Conservation (phyloP, 345 rosid genomes). For the Dimocarpus longan region DNA sequence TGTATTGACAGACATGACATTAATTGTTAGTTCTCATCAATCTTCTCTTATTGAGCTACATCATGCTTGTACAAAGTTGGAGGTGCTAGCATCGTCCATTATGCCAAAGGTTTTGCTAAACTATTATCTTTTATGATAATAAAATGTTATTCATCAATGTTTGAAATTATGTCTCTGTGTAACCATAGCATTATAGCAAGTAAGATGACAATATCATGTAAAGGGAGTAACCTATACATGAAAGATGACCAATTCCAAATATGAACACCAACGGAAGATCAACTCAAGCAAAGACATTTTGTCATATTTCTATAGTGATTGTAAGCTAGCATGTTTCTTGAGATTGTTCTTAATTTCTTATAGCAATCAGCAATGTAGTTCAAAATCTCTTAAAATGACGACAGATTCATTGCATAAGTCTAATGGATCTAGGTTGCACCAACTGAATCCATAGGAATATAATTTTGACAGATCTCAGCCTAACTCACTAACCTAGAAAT, state of each 20-base stretch:
- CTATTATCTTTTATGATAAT: not conserved
- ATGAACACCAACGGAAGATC: not conserved
- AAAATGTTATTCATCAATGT: not conserved
- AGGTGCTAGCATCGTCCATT: not conserved
- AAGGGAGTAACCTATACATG: not conserved
- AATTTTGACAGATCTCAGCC: too few relatives aligned
- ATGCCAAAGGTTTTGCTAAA: not conserved
- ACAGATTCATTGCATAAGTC: not conserved
- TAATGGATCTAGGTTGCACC: not conserved
- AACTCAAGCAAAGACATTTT: not conserved
- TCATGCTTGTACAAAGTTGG: not conserved
- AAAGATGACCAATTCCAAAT: not conserved
- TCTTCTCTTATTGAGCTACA: not conserved
- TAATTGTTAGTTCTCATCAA: not conserved
- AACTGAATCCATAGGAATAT: too few relatives aligned
- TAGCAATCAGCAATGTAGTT: not conserved
- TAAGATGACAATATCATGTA: not conserved
- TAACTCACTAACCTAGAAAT: too few relatives aligned
- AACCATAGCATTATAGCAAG: not conserved
- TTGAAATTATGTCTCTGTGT: not conserved
- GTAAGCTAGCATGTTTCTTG: not conserved
- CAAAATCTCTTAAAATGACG: not conserved
- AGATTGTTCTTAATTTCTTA: too few relatives aligned
- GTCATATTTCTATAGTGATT: not conserved
- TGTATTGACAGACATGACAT: not conserved